Evolutionary conservation across 2,329 filamentous ascomycete genomes (phyloP), one percentile per base, ranked within the genome.

Genomic region (Xylariaceae sp.): DNA sequence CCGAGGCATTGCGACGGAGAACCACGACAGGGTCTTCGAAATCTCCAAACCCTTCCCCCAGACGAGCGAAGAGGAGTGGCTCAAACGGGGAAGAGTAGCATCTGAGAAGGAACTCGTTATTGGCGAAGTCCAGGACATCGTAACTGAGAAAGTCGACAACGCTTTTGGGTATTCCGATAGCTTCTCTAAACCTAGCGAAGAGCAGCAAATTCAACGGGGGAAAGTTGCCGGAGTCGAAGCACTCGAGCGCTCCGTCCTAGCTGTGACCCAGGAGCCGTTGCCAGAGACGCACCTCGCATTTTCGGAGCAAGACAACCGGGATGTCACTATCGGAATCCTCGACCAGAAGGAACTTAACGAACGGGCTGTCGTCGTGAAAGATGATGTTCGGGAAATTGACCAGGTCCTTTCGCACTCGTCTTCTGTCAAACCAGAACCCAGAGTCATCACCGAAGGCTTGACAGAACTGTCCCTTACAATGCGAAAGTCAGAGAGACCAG

Each of bases 261-360:
- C 64, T 42, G 60, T 61, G 8, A 57, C 67, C 30, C 60, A 68
- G 17, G 62, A 64, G 7, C 50, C 63, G 18, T 17, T 55, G 30
- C 15, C 42, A 17, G 56, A 55, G n/a, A 58, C 34, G 23, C 47
- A 60, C 48, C 66, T 39, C 66, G 71, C 53, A 63, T 60, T 48
- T n/a, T 55, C 68, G 62, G 72, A 74, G 64, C 67, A 70, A 51
- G 64, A 70, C 5, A n/a, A 45, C 13, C 72, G 71, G 63, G 72
- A 60, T 37, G 23, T 51, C 11, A 51, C 60, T 48, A 59, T 57
- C 35, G 58, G 65, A 15, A 72, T 71, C 59, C 37, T 42, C 37
- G 37, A 65, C 71, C 2, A 72, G 68, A 75, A 74, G 60, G 73
- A 76, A 56, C 71, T 72, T 63, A 79, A 76, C 68, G 78, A 76